Conservation (phyloP, 1,284 basidiomycete genomes). For the Abortiporus biennis region DNA sequence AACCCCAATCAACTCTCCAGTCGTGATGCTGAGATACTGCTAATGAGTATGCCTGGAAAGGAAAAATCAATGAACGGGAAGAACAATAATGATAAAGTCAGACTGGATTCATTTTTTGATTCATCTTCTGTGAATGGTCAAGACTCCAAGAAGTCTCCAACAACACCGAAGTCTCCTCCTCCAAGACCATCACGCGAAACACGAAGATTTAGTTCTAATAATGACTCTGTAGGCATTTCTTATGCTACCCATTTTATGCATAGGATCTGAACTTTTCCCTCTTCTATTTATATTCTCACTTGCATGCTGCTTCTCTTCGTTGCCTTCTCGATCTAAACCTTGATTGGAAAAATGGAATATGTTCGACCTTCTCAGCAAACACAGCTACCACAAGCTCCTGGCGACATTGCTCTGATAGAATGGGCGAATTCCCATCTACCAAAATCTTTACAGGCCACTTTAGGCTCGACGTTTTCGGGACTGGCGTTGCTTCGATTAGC, state of each 20-base stretch:
- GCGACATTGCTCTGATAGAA: slow-evolving; percentile 57
- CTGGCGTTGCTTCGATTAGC: slow-evolving; percentile 72
- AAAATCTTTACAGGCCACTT: slow-evolving; percentile 51
- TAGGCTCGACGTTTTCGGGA: slow-evolving; percentile 52
- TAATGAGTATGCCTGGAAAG: slow-evolving; percentile 59
- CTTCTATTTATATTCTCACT: slow-evolving; percentile 10
- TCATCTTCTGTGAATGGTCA: slow-evolving; percentile 21
- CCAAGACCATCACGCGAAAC: slow-evolving; percentile 59
- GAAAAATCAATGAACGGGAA: slow-evolving; percentile 24
- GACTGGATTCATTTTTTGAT: slow-evolving; percentile 54
- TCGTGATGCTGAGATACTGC: slow-evolving; percentile 75
- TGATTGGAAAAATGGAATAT: no score
- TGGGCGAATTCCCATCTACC: slow-evolving; percentile 88
- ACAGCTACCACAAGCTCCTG: slow-evolving; percentile 21
- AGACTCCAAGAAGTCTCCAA: slow-evolving; percentile 13
- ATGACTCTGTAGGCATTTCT: slow-evolving; percentile 30
- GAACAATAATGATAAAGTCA: slow-evolving; percentile 32
- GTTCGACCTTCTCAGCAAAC: slow-evolving; percentile 9
- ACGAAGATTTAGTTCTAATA: slow-evolving; percentile 34
- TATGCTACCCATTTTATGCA: slow-evolving; percentile 3
- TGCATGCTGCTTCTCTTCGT: slow-evolving; percentile 3
- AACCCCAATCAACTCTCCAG: slow-evolving; percentile 89
- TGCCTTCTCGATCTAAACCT: neutral
- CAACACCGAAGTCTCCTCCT: slow-evolving; percentile 31
- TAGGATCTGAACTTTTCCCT: slow-evolving; percentile 12